phyloP scores from a whole-genome alignment of 495 filamentous ascomycete species.

The Penicillium robsamsonii region DNA sequence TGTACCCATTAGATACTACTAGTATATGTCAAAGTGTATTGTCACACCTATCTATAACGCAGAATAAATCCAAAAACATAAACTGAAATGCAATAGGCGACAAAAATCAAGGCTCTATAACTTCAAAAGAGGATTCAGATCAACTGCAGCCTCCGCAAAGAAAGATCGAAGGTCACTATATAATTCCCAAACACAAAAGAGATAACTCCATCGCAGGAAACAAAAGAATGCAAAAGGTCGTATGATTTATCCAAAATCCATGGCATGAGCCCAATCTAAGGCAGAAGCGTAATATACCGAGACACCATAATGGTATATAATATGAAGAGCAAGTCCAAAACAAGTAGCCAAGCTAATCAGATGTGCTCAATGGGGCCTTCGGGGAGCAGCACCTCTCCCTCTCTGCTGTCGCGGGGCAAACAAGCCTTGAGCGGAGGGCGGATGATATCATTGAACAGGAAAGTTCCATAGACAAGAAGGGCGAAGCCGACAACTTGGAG shows the following conservation, averaged over 20 bases:
- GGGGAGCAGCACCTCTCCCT: slow-evolving; percentile 65
- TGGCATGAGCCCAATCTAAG: not conserved
- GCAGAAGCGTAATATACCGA: not conserved
- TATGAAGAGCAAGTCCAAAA: not conserved
- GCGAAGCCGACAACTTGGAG: slow-evolving; percentile 87
- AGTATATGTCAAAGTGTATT: not conserved
- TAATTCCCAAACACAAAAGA: not conserved
- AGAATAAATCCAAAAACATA: not conserved
- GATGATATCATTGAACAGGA: slow-evolving; percentile 92
- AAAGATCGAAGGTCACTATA: not conserved
- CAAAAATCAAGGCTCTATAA: not conserved
- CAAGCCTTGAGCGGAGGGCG: slow-evolving; percentile 69
- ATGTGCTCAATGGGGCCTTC: slow-evolving; percentile 84
- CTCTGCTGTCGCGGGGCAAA: slow-evolving; percentile 36
- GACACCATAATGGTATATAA: not conserved
- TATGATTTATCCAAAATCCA: slow-evolving; percentile 4
- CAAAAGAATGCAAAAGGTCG: slow-evolving; percentile 7
- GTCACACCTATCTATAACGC: not conserved
- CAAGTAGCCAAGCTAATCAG: slow-evolving; percentile 21
- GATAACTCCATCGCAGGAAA: slow-evolving; percentile 6
- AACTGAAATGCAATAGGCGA: not conserved
- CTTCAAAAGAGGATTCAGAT: not conserved
- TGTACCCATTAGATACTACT: not conserved
- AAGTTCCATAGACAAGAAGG: slow-evolving; percentile 92
- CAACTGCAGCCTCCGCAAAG: not conserved